Evolutionary conservation across 2,329 filamentous ascomycete genomes (phyloP), one percentile per base, ranked within the genome.

Genomic region (Emmonsiellopsis sp.): DNA sequence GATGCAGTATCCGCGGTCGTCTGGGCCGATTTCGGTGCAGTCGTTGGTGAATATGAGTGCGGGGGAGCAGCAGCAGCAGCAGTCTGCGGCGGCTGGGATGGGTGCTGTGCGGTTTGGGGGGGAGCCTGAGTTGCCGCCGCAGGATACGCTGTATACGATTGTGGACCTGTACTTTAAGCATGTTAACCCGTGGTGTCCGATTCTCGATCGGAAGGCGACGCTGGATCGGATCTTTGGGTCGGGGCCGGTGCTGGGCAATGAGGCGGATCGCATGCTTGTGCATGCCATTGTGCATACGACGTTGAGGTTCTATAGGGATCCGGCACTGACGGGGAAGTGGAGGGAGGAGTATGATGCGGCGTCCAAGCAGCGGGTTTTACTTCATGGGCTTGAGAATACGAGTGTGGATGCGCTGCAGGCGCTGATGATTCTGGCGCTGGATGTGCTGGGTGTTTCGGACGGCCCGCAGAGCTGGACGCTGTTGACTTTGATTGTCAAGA

Each of bases 161-260:
- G 79, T 81, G 13, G 80, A 83, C 56, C 68, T 83, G 6, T 84
- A 81, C 65, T 83, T 84, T 69, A 82, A 81, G 59, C 80, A 84
- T 62, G 78, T 81, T 62, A 83, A 83, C 58, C 80, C 80, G 0
- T 84, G 81, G 81, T 74, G 72, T 49, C 72, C 72, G 0, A 73
- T 75, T 10, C 66, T 75, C 9, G 72, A 75, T 43, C 67, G 72
- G 6, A 73, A 74, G 53, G 70, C 72, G 0, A 74, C 70, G 11
- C 68, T 73, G 60, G 60, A 65, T 1, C 63, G 60, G 17, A 69
- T 75, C 53, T 74, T 74, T 40, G 71, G 70, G 1, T 70, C 71
- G 8, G 71, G 70, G 1, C 70, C 71, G 6, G 71, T 71, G 0
- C 69, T 68, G 0, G 57, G 74, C 33, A 62, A 61, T 36, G 71